Evolutionary conservation across 2,329 filamentous ascomycete genomes (phyloP).

Genomic region (Cyanodermella asteris): DNA sequence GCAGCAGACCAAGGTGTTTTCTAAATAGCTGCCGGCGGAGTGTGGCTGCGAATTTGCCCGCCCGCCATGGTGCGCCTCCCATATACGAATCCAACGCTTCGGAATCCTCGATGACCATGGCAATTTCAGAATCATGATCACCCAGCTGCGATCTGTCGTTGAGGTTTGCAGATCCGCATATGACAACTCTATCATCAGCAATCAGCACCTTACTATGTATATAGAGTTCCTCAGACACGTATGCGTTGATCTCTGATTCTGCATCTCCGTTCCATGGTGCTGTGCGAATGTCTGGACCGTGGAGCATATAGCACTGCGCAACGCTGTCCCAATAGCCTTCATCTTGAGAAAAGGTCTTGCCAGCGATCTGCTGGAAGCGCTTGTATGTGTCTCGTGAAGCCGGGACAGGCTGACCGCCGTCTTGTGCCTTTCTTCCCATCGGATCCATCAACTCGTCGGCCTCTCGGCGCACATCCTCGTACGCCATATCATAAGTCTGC

Average conservation of each 20-base stretch:
- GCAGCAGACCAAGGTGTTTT: slow-evolving; percentile 69
- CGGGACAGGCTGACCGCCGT: slow-evolving; percentile 14
- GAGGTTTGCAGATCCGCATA: slow-evolving; percentile 75
- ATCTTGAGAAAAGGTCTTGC: too few relatives aligned
- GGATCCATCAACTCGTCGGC: slow-evolving; percentile 23
- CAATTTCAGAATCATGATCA: slow-evolving; percentile 74
- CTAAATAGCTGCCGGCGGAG: slow-evolving; percentile 69
- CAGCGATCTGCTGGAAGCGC: slow-evolving; percentile 50
- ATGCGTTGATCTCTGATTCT: slow-evolving; percentile 38
- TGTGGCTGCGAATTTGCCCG: slow-evolving; percentile 61
- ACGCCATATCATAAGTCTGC: slow-evolving; percentile 20
- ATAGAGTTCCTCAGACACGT: slow-evolving; percentile 41
- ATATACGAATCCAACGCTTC: slow-evolving; percentile 49
- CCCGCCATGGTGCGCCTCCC: slow-evolving; percentile 56
- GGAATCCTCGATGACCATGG: slow-evolving; percentile 73
- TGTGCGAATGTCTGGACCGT: slow-evolving; percentile 45
- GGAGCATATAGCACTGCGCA: slow-evolving; percentile 62
- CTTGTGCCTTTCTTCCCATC: slow-evolving; percentile 9
- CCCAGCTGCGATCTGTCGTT: slow-evolving; percentile 82
- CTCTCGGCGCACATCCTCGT: slow-evolving; percentile 21
- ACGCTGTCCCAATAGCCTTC: slow-evolving; percentile 57
- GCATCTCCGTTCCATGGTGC: slow-evolving; percentile 35
- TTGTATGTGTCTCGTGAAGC: slow-evolving; percentile 27
- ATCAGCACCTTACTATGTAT: slow-evolving; percentile 44
- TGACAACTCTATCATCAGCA: slow-evolving; percentile 62